phyloP scores from a whole-genome alignment of 768 basidiomycete genomes.

The Candolleomyces aberdarensis region DNA sequence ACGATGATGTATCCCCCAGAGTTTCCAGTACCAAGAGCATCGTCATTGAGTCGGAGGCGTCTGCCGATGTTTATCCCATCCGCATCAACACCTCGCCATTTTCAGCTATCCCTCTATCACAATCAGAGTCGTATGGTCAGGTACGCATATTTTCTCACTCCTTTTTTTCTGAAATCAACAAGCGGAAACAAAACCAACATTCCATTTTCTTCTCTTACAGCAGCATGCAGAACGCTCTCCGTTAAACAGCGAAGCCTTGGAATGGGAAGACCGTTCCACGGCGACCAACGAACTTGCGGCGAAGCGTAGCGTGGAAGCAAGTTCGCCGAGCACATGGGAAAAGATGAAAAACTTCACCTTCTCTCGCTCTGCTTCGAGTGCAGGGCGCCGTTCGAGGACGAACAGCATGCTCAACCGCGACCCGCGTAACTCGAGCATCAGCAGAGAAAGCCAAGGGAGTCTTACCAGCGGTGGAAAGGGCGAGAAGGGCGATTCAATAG shows the following conservation, averaged over 20 bases:
- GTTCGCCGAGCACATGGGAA: slow-evolving; percentile 63
- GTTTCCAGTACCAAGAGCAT: slow-evolving; percentile 61
- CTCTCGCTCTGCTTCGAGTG: slow-evolving; percentile 59
- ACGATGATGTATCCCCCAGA: slow-evolving; percentile 52
- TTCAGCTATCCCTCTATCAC: slow-evolving; percentile 23
- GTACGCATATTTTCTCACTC: neutral
- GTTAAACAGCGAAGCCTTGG: slow-evolving; percentile 43
- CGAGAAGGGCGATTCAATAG: slow-evolving; percentile 35
- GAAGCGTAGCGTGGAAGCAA: slow-evolving; percentile 58
- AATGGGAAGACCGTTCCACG: slow-evolving; percentile 43
- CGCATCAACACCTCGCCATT: slow-evolving; percentile 48
- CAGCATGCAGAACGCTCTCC: slow-evolving; percentile 51
- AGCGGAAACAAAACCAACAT: slow-evolving; percentile 7
- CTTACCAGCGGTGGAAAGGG: slow-evolving; percentile 60
- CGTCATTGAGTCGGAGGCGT: slow-evolving; percentile 61
- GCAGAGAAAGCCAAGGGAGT: slow-evolving; percentile 75
- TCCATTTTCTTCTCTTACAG: neutral
- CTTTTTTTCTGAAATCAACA: neutral
- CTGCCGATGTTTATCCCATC: slow-evolving; percentile 45
- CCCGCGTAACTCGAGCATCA: slow-evolving; percentile 65
- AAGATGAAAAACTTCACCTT: slow-evolving; percentile 64
- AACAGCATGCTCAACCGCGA: slow-evolving; percentile 72
- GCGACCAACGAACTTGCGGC: slow-evolving; percentile 1
- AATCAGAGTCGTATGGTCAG: slow-evolving; percentile 11
- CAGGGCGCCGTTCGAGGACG: slow-evolving; percentile 73